Conservation (phyloP, 208 protist genomes). For the Leishmania martiniquensis region DNA sequence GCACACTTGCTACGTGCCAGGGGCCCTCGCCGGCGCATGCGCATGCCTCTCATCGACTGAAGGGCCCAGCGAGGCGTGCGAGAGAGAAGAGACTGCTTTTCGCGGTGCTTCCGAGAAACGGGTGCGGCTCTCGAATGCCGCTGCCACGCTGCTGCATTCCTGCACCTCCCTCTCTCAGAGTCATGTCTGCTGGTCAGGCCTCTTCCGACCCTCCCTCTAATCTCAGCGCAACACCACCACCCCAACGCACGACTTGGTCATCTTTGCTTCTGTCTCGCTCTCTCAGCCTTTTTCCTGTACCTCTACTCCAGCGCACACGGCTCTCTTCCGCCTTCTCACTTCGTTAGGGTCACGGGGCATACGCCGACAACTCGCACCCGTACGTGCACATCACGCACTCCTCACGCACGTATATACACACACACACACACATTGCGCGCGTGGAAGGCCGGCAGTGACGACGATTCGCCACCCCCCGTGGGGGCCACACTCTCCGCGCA, state of each 20-base stretch:
- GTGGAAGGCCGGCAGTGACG: no score
- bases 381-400: neutral
- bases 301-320: neutral
- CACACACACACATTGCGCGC: conserved; percentile 8
- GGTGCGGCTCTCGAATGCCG: neutral
- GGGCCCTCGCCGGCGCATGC: neutral
- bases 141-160: neutral
- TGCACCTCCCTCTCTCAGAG: neutral
- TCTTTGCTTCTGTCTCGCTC: neutral
- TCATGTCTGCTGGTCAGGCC: neutral
- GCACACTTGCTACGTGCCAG: neutral
- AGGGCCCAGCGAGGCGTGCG: neutral
- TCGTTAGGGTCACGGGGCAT: neutral
- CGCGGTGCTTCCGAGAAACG: neutral
- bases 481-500: neutral
- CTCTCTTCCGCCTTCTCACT: neutral
- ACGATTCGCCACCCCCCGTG: neutral
- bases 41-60: neutral
- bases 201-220: neutral
- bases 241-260: neutral
- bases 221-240: neutral
- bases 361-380: neutral
- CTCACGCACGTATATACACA: conserved; percentile 1
- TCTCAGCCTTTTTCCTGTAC: neutral
- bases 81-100: neutral